Evolutionary conservation across 805 yeast species (phyloP).

Genomic region (Candida broadrunensis): DNA sequence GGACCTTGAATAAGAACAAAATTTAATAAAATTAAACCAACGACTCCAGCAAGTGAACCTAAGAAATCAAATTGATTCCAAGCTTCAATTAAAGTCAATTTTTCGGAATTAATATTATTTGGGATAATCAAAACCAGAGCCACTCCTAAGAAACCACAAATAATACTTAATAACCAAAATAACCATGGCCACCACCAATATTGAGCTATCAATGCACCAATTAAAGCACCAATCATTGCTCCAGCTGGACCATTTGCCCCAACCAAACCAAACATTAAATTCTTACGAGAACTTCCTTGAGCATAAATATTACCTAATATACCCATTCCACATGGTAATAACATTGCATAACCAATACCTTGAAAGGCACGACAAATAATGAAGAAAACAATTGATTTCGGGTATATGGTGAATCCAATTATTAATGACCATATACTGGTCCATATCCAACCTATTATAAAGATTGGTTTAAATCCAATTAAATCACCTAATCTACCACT

Average conservation of each 20-base stretch:
- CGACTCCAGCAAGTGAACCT: conserved; percentile 49
- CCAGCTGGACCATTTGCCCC: conserved; percentile 68
- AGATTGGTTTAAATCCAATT: conserved; percentile 57
- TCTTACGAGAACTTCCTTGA: conserved; percentile 43
- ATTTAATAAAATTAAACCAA: conserved; percentile 60
- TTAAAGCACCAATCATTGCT: conserved; percentile 51
- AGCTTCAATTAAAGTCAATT: conserved; percentile 7
- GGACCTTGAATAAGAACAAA: conserved; percentile 79
- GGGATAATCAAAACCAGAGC: conserved; percentile 41
- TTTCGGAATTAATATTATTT: not conserved
- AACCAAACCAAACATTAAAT: conserved; percentile 52
- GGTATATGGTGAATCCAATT: conserved; percentile 55
- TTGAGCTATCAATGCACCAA: conserved; percentile 48
- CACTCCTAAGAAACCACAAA: conserved; percentile 26
- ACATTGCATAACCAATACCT: conserved; percentile 61
- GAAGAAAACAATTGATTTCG: conserved; percentile 48
- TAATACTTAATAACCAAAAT: conserved; percentile 47
- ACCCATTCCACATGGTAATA: conserved; percentile 61
- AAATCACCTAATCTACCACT: conserved; percentile 74
- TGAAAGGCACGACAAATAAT: conserved; percentile 57
- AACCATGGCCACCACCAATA: conserved; percentile 61
- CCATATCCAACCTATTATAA: conserved; percentile 56
- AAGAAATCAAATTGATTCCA: conserved; percentile 16
- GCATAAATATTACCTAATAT: conserved; percentile 44
- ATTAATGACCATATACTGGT: conserved; percentile 55